Evolutionary conservation across 2,329 filamentous ascomycete species (phyloP).

Genomic region (Aschersonia sp.): DNA sequence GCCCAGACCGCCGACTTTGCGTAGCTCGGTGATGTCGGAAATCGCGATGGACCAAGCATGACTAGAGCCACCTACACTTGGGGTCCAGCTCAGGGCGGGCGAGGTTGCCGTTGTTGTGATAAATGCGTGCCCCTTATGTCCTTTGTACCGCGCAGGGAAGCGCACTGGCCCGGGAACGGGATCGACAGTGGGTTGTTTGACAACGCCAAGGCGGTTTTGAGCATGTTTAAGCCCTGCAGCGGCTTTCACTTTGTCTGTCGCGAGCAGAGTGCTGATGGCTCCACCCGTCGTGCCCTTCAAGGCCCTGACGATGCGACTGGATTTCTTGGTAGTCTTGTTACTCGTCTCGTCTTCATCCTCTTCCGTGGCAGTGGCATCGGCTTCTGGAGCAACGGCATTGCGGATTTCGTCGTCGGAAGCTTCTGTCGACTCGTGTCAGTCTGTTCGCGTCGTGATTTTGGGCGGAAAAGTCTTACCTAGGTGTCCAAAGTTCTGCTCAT

Average conservation of each 20-base stretch:
- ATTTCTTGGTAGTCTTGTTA: constrained; percentile 29
- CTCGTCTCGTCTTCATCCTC: neutral
- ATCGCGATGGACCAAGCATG: constrained; percentile 59
- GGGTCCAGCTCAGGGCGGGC: constrained; percentile 51
- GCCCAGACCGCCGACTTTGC: constrained; percentile 67
- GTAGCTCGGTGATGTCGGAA: constrained; percentile 55
- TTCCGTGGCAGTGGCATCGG: constrained; percentile 22
- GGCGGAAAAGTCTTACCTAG: constrained; percentile 14
- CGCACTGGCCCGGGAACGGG: constrained; percentile 57
- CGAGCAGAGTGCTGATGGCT: neutral
- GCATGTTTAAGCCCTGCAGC: neutral
- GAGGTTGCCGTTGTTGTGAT: constrained; percentile 53
- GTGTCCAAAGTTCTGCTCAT: constrained; percentile 22
- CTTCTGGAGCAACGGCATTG: constrained; percentile 35
- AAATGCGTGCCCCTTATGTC: constrained; percentile 58
- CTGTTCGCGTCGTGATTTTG: constrained; percentile 7
- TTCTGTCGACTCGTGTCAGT: constrained; percentile 29
- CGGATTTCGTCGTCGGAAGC: constrained; percentile 40
- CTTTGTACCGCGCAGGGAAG: constrained; percentile 59
- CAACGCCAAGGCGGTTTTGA: neutral
- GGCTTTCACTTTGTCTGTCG: neutral
- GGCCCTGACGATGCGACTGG: constrained; percentile 30
- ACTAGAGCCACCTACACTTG: constrained; percentile 38
- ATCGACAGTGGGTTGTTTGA: neutral
- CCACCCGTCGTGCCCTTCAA: neutral